These are phyloP conservation scores for Xylaria digitata DNA, from an alignment of 2,329 filamentous ascomycete species.

Conservation along the genomic window DNA sequence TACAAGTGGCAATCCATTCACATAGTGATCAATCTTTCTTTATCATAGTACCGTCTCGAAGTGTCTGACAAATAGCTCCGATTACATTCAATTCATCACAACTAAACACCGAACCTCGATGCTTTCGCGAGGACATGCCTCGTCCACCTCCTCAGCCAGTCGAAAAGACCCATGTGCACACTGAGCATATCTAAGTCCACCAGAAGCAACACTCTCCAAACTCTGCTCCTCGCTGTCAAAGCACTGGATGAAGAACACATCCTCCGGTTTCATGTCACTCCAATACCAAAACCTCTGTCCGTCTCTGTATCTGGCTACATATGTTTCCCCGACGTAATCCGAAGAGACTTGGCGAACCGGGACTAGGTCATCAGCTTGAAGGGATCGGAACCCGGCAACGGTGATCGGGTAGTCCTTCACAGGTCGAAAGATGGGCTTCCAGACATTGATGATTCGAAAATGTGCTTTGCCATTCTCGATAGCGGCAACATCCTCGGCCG, in stretches of 20 bases:
- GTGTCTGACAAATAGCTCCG: background rate
- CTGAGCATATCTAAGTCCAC: constrained; percentile 1
- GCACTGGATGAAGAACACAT: constrained; percentile 21
- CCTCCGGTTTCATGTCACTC: constrained; percentile 20
- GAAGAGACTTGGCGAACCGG: constrained; percentile 12
- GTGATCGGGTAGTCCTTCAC: constrained; percentile 14
- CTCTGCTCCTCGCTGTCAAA: constrained; percentile 17
- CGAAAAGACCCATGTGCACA: constrained; percentile 24
- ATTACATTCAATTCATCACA: background rate
- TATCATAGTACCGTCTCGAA: no score
- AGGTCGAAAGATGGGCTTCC: constrained; percentile 17
- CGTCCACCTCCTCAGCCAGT: constrained; percentile 7
- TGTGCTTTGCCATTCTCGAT: constrained; percentile 19
- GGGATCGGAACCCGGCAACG: constrained; percentile 19
- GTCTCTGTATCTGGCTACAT: background rate
- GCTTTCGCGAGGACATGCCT: constrained; percentile 17
- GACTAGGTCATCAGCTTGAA: constrained; percentile 13
- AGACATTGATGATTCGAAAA: constrained; percentile 30
- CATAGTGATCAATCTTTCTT: background rate
- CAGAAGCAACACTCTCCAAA: constrained; percentile 1
- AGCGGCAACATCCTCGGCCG: background rate
- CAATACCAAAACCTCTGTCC: constrained; percentile 25
- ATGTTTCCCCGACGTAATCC: constrained; percentile 26
- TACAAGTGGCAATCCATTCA: background rate
- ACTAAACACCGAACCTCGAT: constrained; percentile 20